Base-by-base conservation (phyloP, 805 yeast genomes). In the Lipomyces starkeyi region DNA sequence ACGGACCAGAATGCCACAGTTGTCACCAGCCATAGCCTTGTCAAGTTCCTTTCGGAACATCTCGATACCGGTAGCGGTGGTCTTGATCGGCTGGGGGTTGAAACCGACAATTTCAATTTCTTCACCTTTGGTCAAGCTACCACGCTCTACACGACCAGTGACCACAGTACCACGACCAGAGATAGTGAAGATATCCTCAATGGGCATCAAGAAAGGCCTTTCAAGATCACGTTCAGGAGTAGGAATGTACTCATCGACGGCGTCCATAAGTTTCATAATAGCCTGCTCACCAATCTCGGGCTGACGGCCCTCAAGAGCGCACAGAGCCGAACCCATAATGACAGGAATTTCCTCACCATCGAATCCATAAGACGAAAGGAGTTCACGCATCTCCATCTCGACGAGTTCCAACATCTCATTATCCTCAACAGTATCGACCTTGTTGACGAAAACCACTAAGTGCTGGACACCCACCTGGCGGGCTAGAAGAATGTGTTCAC, bases 131-230 rank as follows among this genome's bases (percentile, higher is more conserved):
- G 91, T 91, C 82, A 95, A 87, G 74, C 88, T 83, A 84, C 99
- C 99, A 85, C 99, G 93, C 86, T 94, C 98, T 75, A 93, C 99
- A 84, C 98, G 91, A 81, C 99, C 99, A 66, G 98, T 91, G 77
- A 91, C 97, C 75, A 95, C 99, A 69, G 99, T 95, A 84, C 99
- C 99, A 88, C 99, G 94, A 83, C 99, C 99, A 58, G 98, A 91
- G 75, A 95, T 95, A 68, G 98, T 92, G 87, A 94, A 95, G 71
- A 93, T 93, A 78, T 92, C 97, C 86, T 95, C 99, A 75, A 95
- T 88, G 73, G 98, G 98, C 91, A 95, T 88, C 82, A 95, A 83
- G 87, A 95, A 95, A 74, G 98, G 93, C 83, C 93, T 91, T 76
- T 93, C 98, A 76, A 94, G 86, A 80, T 95, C 98, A 86, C 99